Base-by-base conservation (phyloP, 164 flowering plant genomes). In the Warburgia ugandensis region DNA sequence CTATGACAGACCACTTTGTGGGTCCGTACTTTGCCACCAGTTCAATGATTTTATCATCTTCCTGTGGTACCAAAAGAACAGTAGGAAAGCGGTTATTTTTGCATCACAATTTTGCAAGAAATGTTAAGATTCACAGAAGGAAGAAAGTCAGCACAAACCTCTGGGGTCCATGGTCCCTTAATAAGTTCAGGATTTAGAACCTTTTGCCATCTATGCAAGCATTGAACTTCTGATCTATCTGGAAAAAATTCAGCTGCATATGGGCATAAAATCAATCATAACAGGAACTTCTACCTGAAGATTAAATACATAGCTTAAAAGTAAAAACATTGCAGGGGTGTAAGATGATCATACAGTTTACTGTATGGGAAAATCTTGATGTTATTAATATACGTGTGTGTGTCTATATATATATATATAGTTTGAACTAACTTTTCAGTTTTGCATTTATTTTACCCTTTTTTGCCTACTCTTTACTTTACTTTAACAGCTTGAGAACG, bases 111-210 rank as follows among this genome's bases (percentile, higher is more conserved):
- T 16, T 30, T 32, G 5, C 35, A 22, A 37, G 25, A 21, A 58
- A 29, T 25, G 29, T 29, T 17, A 45, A n/a, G n/a, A n/a, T n/a
- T n/a, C 29, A 16, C n/a, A n/a, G n/a, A n/a, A n/a, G n/a, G n/a
- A n/a, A n/a, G n/a, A n/a, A n/a, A n/a, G n/a, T n/a, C n/a, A n/a
- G n/a, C n/a, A n/a, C n/a, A n/a, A n/a, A 92, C 99, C 95, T 92
- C 96, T 59, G 67, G 86, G 55, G 87, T 86, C 99, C 99, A 92
- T 36, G 99, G 97, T 55, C 99, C 99, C 70, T 92, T 92, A 58
- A 86, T 73, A 65, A 92, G 86, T 48, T 92, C 97, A 8, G 99
- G 97, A 75, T 89, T 88, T 14, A 92, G 86, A 68, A 92, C 99
- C 68, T 88, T 92, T 59, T 84, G 99, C 99, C 99, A 92, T 44